Evolutionary conservation across 257 asterid genomes (phyloP).

Genomic region (Nicotiana paniculata): DNA sequence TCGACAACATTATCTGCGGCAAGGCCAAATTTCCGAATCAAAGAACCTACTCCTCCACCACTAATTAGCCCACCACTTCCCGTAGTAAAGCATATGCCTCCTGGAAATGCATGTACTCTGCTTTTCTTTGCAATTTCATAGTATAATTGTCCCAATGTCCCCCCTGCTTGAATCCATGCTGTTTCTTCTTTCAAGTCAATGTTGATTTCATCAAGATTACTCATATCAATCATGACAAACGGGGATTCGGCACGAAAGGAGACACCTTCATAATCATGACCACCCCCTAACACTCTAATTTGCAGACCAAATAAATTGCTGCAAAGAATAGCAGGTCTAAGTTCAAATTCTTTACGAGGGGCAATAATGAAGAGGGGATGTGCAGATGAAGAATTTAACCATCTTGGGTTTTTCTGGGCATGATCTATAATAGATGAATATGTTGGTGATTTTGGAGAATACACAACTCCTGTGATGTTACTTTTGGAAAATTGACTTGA

Average conservation of each 20-base stretch:
- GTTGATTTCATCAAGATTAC: slow-evolving; percentile 5
- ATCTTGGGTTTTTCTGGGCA: slow-evolving; percentile 18
- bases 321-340: slow-evolving; percentile 13
- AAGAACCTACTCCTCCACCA: slow-evolving; percentile 29
- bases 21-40: slow-evolving; percentile 26
- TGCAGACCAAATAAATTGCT: slow-evolving; percentile 15
- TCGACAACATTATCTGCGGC: slow-evolving; percentile 29
- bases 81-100: slow-evolving; percentile 18
- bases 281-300: slow-evolving; percentile 26
- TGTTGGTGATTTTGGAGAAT: slow-evolving; percentile 11
- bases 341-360: slow-evolving; percentile 12
- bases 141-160: slow-evolving; percentile 21
- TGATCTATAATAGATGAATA: slow-evolving; percentile 5
- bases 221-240: slow-evolving; percentile 20
- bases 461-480: not conserved
- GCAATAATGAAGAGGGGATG: slow-evolving; percentile 11
- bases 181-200: slow-evolving; percentile 15
- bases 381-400: slow-evolving; percentile 17
- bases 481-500: not conserved
- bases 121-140: slow-evolving; percentile 22
- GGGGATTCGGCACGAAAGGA: slow-evolving; percentile 18
- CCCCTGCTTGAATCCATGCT: slow-evolving; percentile 31
- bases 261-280: slow-evolving; percentile 36
- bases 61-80: slow-evolving; percentile 32
- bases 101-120: slow-evolving; percentile 27